A percentile compares a stretch with the other conserved stretches of the same genome.
These are phyloP conservation scores for Rhamnella rubrinervis DNA, from an alignment of 331 rosid genomes.

Conservation along the genomic window DNA sequence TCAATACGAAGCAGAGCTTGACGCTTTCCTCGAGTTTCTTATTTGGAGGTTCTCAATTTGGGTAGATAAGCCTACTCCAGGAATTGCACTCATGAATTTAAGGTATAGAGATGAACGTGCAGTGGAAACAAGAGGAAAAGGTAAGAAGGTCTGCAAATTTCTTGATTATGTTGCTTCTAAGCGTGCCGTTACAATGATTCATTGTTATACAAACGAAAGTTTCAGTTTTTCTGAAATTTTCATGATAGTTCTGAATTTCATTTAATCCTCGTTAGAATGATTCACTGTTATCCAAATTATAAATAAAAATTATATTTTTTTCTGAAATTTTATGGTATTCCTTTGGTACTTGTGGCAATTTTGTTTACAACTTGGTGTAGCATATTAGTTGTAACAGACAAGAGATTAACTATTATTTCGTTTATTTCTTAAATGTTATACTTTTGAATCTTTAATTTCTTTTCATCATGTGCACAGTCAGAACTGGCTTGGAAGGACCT, in stretches of 20 bases:
- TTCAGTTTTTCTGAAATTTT: constrained; percentile 4
- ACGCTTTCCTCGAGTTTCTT: constrained; percentile 97
- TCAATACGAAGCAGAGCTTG: constrained; percentile 99
- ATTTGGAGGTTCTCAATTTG: constrained; percentile 99
- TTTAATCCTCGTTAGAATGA: neutral
- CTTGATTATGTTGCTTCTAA: constrained; percentile 18
- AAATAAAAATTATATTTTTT: neutral
- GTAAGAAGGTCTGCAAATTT: constrained; percentile 40
- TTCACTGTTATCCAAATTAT: too few relatives aligned
- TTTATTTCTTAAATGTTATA: constrained; percentile 2
- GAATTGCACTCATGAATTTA: constrained; percentile 93
- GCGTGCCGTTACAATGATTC: neutral
- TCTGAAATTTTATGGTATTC: constrained; percentile 1
- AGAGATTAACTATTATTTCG: too few relatives aligned
- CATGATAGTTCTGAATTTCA: constrained; percentile 14
- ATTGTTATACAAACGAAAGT: too few relatives aligned
- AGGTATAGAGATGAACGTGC: constrained; percentile 94
- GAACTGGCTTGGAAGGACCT: constrained; percentile 97
- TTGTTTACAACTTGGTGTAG: neutral
- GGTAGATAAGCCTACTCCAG: constrained; percentile 99
- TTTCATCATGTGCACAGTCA: constrained; percentile 50
- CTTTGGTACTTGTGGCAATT: neutral
- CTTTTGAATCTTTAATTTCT: constrained; percentile 18
- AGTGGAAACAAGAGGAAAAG: constrained; percentile 66
- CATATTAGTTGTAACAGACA: neutral